Conservation (phyloP, 495 filamentous ascomycete genomes). For the Hypoxylon crocopeplum region DNA sequence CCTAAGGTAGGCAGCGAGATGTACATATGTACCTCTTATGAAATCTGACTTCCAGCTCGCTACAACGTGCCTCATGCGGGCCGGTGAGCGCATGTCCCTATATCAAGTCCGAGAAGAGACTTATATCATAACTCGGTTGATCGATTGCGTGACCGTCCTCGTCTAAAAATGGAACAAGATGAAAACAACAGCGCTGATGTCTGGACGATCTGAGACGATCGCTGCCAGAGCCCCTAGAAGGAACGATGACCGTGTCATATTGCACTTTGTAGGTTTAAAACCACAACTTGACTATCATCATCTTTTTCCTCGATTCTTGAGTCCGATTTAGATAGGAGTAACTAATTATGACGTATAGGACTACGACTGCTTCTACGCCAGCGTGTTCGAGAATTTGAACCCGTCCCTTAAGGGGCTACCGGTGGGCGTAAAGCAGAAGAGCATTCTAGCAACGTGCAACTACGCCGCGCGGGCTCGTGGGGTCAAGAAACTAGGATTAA, state of each 20-base stretch:
- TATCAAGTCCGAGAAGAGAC: background rate
- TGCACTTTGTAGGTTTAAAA: slow-evolving; percentile 74
- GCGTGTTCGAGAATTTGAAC: slow-evolving; percentile 82
- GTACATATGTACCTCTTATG: too few species aligned
- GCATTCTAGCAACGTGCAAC: slow-evolving; percentile 94
- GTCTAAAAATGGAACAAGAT: slow-evolving; percentile 43
- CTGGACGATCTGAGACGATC: slow-evolving; percentile 30
- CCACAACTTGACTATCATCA: background rate
- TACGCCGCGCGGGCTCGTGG: slow-evolving; percentile 82
- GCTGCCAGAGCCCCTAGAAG: slow-evolving; percentile 51
- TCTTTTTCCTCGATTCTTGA: background rate
- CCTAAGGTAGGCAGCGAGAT: too few species aligned
- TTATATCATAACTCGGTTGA: background rate
- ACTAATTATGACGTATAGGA: slow-evolving; percentile 57
- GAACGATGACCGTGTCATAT: slow-evolving; percentile 72
- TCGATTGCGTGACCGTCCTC: background rate
- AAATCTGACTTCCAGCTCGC: too few species aligned
- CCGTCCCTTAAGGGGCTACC: slow-evolving; percentile 75
- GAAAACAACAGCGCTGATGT: slow-evolving; percentile 32
- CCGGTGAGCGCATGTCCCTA: background rate
- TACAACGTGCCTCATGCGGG: too few species aligned
- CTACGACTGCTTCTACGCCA: slow-evolving; percentile 94
- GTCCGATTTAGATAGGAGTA: background rate
- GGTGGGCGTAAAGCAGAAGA: slow-evolving; percentile 72
- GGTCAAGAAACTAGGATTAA: slow-evolving; percentile 81